Evolutionary conservation across 441 rosid species (phyloP).

Genomic region (Corymbia calophylla): DNA sequence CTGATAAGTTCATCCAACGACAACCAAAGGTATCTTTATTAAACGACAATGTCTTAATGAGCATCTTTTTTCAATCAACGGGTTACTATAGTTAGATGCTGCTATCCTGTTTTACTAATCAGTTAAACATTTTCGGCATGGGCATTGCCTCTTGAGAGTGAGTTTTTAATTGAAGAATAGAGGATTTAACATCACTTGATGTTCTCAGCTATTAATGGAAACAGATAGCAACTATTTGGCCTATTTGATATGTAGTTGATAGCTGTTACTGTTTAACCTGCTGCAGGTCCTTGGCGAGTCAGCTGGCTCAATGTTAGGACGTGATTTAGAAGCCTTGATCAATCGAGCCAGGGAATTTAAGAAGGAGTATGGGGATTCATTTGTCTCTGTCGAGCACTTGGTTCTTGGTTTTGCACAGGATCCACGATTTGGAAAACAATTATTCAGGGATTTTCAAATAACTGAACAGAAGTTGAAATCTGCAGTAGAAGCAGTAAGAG

Average conservation of each 20-base stretch:
- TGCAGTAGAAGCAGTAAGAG: constrained; percentile 87
- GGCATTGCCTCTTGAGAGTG: background rate
- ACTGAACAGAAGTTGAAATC: constrained; percentile 59
- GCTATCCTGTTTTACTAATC: background rate
- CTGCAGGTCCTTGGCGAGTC: constrained; percentile 80
- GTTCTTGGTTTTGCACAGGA: constrained; percentile 82
- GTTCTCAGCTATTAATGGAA: background rate
- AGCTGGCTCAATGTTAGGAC: constrained; percentile 94
- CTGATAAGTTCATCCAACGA: constrained; percentile 83
- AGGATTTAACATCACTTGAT: background rate
- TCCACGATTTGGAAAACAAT: constrained; percentile 84
- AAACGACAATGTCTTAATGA: background rate
- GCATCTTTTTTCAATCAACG: background rate
- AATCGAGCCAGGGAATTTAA: constrained; percentile 81
- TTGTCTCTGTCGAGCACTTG: constrained; percentile 94
- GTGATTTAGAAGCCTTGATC: constrained; percentile 84
- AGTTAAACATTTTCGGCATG: background rate
- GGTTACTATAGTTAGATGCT: background rate
- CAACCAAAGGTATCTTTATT: constrained; percentile 74
- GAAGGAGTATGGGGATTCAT: constrained; percentile 88
- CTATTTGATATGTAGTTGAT: background rate
- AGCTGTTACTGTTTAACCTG: background rate
- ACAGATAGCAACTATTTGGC: background rate
- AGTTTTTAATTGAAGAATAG: background rate
- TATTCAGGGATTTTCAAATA: constrained; percentile 84